phyloP scores from a whole-genome alignment of 805 yeast genomes.

The Zygotorulaspora sp. region DNA sequence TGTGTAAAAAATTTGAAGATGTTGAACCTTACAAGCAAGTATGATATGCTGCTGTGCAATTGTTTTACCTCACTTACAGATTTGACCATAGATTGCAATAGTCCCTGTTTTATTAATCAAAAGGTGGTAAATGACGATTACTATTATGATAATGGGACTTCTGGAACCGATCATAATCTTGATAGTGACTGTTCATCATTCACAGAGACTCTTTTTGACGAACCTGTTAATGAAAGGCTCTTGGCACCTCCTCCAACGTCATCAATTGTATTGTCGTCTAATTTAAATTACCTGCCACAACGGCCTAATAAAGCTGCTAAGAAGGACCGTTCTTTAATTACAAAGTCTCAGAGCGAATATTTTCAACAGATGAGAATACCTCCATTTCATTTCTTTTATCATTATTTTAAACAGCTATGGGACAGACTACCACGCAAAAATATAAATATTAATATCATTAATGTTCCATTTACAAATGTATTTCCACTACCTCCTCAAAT shows the following conservation, averaged over 20 bases:
- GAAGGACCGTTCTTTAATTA: constrained; percentile 23
- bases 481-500: constrained; percentile 28
- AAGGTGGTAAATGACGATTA: constrained; percentile 23
- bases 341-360: constrained; percentile 24
- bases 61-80: constrained; percentile 39
- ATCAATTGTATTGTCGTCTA: constrained; percentile 25
- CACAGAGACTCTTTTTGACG: constrained; percentile 28
- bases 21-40: constrained; percentile 38
- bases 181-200: constrained; percentile 21
- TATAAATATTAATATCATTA: constrained; percentile 29
- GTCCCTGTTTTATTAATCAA: constrained; percentile 39
- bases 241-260: constrained; percentile 36
- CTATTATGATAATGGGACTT: constrained; percentile 19
- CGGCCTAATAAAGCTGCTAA: constrained; percentile 11
- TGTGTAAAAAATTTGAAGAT: constrained; percentile 39
- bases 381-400: constrained; percentile 31
- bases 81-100: constrained; percentile 46
- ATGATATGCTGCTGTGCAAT: constrained; percentile 48
- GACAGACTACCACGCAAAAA: constrained; percentile 30
- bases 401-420: constrained; percentile 29
- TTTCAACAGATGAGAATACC: constrained; percentile 26
- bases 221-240: constrained; percentile 16
- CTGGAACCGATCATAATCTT: constrained; percentile 1
- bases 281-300: constrained; percentile 24
- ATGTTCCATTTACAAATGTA: constrained; percentile 35